Evolutionary conservation across 805 yeast species (phyloP), one percentile per base, ranked within the genome.

Genomic region (Sugiyamaella valdiviana): DNA sequence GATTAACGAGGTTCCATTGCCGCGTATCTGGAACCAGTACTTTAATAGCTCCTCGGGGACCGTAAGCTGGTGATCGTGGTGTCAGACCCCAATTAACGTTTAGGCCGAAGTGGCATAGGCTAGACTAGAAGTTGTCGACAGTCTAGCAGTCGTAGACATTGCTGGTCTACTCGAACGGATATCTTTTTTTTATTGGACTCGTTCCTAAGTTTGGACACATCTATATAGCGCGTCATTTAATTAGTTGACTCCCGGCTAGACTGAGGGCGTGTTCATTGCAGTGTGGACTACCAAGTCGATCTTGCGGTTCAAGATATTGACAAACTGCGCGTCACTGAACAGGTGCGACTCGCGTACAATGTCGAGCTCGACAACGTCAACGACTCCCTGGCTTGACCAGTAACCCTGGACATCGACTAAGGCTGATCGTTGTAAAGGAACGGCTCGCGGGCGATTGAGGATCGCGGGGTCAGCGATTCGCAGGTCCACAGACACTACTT

Each of bases 21-120:
- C 62, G 9, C 56, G 60, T 6, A 64, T 63, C 29, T 63, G 68
- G 68, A 64, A 61, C 39, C 68, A 63, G 50, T 64, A 60, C 42
- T 61, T 61, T 45, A 26, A 26, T 26, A 7, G n/a, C n/a, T n/a
- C 32, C 32, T 26, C 32, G 9, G 32, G 32, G 14, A n/a, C n/a
- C 9, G 32, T 26, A 26, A 26, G 32, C 32, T 26, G 32, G 32
- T 26, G 32, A 26, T 26, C 14, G 32, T 26, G 9, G 14, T 2
- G 14, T 3, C 9, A 10, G 9, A 10, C 32, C 14, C 9, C 32
- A 10, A 6, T 26, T 26, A 26, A 26, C 32, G 14, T 26, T n/a
- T 26, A 26, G 32, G 14, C 3, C 32, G 32, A 26, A 26, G n/a
- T n/a, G n/a, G n/a, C n/a, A n/a, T n/a, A n/a, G n/a, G n/a, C n/a